Evolutionary conservation across 192 early-diverging fungal species (phyloP).

Genomic region (Coemansia pectinata): DNA sequence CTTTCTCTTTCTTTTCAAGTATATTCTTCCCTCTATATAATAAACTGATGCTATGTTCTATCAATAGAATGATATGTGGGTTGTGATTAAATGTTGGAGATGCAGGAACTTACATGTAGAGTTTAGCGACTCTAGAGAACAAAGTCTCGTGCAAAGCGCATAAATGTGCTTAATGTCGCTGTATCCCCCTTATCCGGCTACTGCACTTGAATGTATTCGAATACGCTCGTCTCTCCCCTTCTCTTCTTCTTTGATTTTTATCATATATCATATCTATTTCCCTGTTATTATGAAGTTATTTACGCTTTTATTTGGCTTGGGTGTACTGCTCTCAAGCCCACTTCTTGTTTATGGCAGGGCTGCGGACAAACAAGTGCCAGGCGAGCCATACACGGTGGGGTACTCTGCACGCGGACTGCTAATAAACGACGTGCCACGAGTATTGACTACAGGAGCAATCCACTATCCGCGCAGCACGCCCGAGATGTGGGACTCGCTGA

Average conservation of each 20-base stretch:
- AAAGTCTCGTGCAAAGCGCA: neutral
- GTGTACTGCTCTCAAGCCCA: neutral
- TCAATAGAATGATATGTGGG: no score
- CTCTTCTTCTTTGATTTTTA: constrained; percentile 1
- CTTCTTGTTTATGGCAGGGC: neutral
- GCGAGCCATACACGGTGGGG: constrained; percentile 34
- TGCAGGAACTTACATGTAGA: no score
- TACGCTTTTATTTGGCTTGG: neutral
- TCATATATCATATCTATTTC: neutral
- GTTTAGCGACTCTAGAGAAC: no score
- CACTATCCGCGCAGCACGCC: constrained; percentile 65
- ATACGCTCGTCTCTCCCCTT: neutral
- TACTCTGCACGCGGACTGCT: constrained; percentile 35
- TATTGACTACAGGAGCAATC: constrained; percentile 57
- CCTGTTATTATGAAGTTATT: neutral
- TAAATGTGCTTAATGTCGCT: neutral
- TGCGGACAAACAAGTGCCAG: constrained; percentile 21
- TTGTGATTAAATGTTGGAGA: no score
- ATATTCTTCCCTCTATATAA: neutral
- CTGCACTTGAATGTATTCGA: no score
- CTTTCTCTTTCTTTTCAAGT: neutral
- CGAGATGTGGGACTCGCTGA: constrained; percentile 58
- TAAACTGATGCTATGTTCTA: neutral
- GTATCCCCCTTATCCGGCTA: neutral
- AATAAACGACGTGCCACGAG: constrained; percentile 37